These are phyloP conservation scores for Polytolypa hystricis DNA, from an alignment of 2,329 filamentous ascomycete species.

Conservation along the genomic window DNA sequence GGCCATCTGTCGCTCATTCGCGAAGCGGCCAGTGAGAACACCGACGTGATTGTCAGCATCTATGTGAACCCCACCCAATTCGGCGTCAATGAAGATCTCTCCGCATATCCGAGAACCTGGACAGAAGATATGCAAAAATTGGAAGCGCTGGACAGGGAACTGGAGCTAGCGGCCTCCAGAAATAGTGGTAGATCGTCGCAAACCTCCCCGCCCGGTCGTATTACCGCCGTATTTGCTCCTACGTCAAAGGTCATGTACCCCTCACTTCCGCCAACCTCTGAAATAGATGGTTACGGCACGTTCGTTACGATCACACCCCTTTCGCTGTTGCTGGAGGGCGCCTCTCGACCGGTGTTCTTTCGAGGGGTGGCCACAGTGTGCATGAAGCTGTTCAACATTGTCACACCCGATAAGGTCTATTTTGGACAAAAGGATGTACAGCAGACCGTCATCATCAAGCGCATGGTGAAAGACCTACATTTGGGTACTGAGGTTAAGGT, in stretches of 20 bases:
- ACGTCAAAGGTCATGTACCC: constrained; percentile 81
- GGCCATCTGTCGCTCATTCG: constrained; percentile 82
- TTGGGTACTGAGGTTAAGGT: constrained; percentile 65
- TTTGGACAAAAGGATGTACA: constrained; percentile 98
- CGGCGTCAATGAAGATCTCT: constrained; percentile 75
- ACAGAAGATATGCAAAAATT: constrained; percentile 60
- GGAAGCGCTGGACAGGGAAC: constrained; percentile 55
- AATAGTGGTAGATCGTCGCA: constrained; percentile 4
- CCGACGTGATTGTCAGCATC: constrained; percentile 78
- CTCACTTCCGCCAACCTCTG: constrained; percentile 59
- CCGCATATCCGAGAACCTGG: constrained; percentile 85
- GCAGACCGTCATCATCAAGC: constrained; percentile 80
- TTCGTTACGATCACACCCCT: constrained; percentile 89
- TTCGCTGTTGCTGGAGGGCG: constrained; percentile 69
- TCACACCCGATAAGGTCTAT: constrained; percentile 67
- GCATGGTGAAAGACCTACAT: constrained; percentile 80
- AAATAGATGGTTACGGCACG: constrained; percentile 65
- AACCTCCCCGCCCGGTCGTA: constrained; percentile 45
- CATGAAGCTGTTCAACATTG: constrained; percentile 84
- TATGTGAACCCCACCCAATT: constrained; percentile 98
- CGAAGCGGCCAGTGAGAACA: constrained; percentile 70
- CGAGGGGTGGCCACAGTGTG: constrained; percentile 91
- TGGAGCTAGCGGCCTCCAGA: constrained; percentile 47
- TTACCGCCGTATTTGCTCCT: constrained; percentile 79
- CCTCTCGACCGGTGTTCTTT: constrained; percentile 85